Evolutionary conservation across 805 yeast genomes (phyloP).

Genomic region (Ogataea degrootiae): DNA sequence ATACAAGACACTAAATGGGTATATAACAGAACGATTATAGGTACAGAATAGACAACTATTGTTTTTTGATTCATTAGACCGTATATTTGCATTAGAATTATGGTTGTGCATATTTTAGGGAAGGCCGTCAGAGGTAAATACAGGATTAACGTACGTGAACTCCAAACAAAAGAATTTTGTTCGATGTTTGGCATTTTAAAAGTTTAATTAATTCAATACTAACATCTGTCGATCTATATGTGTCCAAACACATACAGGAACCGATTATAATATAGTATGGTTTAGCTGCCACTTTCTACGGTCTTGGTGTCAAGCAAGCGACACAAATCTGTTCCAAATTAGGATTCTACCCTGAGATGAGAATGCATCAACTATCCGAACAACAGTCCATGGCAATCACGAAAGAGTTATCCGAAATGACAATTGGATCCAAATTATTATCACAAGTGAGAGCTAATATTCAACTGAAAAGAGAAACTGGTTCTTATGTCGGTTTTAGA

Average conservation of each 20-base stretch:
- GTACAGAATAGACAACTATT: too few species aligned
- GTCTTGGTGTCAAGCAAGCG: constrained; percentile 76
- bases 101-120: constrained; percentile 52
- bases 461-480: constrained; percentile 69
- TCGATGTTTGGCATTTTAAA: background rate
- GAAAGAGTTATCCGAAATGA: constrained; percentile 77
- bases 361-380: constrained; percentile 89
- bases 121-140: constrained; percentile 43
- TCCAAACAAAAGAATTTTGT: too few species aligned
- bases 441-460: constrained; percentile 77
- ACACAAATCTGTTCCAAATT: constrained; percentile 75
- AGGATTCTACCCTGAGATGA: constrained; percentile 89
- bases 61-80: background rate
- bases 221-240: background rate
- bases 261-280: constrained; percentile 37
- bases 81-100: constrained; percentile 10
- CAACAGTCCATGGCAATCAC: constrained; percentile 81
- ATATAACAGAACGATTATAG: too few species aligned
- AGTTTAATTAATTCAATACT: background rate
- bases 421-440: constrained; percentile 75
- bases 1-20: too few species aligned
- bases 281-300: constrained; percentile 76
- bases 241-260: too few species aligned
- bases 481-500: constrained; percentile 83
- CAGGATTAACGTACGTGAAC: constrained; percentile 27